These are phyloP conservation scores for Fonsecaea multimorphosa DNA, from an alignment of 2,329 filamentous ascomycete genomes.

Conservation along the genomic window DNA sequence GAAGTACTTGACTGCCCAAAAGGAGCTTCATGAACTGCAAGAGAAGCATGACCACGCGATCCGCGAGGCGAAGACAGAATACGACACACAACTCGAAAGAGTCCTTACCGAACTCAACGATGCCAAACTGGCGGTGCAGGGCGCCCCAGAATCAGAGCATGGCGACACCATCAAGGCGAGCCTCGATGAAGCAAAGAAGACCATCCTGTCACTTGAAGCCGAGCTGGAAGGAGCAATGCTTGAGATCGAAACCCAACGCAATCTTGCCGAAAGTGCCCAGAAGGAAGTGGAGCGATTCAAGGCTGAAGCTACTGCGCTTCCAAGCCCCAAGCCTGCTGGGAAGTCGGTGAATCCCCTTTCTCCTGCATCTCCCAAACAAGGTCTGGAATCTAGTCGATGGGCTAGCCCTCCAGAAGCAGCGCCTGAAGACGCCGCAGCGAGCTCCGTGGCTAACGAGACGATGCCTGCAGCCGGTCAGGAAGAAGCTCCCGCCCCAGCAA, in stretches of 20 bases:
- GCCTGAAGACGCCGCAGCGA: constrained; percentile 27
- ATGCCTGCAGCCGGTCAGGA: not conserved
- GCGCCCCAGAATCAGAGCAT: constrained; percentile 34
- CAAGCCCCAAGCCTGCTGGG: constrained; percentile 28
- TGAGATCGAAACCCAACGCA: constrained; percentile 32
- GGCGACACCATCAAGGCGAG: constrained; percentile 24
- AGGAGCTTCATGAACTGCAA: constrained; percentile 24
- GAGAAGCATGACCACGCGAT: constrained; percentile 26
- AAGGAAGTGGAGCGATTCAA: constrained; percentile 30
- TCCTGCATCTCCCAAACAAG: constrained; percentile 37
- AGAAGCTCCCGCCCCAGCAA: constrained; percentile 6
- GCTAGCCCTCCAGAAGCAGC: constrained; percentile 40
- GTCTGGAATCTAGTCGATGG: constrained; percentile 51
- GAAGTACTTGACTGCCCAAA: constrained; percentile 24
- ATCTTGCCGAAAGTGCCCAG: constrained; percentile 25
- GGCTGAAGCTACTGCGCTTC: constrained; percentile 19
- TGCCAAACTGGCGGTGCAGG: constrained; percentile 46
- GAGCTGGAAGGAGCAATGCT: constrained; percentile 44
- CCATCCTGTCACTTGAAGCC: constrained; percentile 35
- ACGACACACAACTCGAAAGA: constrained; percentile 32
- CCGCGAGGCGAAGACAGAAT: constrained; percentile 31
- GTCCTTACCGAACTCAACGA: constrained; percentile 28
- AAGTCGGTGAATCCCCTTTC: constrained; percentile 32
- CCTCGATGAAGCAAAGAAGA: constrained; percentile 34
- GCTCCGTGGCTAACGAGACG: constrained; percentile 37